Conservation (phyloP, 2,329 filamentous ascomycete genomes). For the Ascochyta viciae-villosae region DNA sequence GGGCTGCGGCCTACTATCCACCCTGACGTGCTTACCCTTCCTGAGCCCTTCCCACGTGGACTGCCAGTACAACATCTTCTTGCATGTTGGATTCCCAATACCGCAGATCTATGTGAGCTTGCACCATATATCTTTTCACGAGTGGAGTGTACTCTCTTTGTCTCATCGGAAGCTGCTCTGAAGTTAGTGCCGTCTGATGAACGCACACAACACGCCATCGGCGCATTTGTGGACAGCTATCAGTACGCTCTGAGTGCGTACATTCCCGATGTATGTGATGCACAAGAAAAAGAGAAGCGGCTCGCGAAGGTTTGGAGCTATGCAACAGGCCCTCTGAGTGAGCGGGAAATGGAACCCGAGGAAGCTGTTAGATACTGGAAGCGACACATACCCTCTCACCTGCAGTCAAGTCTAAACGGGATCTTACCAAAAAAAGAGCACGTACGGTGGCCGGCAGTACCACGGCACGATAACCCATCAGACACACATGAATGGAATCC, state of each 20-base stretch:
- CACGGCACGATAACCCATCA: slow-evolving; percentile 21
- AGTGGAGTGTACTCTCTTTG: slow-evolving; percentile 28
- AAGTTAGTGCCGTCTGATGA: slow-evolving; percentile 27
- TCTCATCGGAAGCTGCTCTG: slow-evolving; percentile 25
- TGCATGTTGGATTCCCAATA: slow-evolving; percentile 18
- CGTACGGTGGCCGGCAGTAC: slow-evolving; percentile 25
- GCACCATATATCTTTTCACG: slow-evolving; percentile 40
- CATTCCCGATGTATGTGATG: slow-evolving; percentile 16
- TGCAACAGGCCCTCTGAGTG: slow-evolving; percentile 36
- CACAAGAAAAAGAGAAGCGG: slow-evolving; percentile 22
- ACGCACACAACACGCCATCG: slow-evolving; percentile 36
- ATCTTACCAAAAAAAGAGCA: background rate
- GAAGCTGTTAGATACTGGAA: slow-evolving; percentile 45
- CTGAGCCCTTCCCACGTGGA: slow-evolving; percentile 41
- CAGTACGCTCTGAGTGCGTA: slow-evolving; percentile 35
- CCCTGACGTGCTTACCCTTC: slow-evolving; percentile 35
- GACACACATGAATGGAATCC: slow-evolving; percentile 39
- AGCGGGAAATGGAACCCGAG: slow-evolving; percentile 30
- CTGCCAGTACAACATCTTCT: slow-evolving; percentile 45
- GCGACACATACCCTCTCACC: background rate
- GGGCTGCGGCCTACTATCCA: slow-evolving; percentile 28
- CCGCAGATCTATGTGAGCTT: slow-evolving; percentile 11
- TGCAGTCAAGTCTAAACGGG: slow-evolving; percentile 2
- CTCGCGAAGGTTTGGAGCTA: slow-evolving; percentile 37
- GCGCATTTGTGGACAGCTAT: slow-evolving; percentile 46